Evolutionary conservation across 495 filamentous ascomycete genomes (phyloP), one percentile per base, ranked within the genome.

Genomic region (Stereocaulon alpinum): DNA sequence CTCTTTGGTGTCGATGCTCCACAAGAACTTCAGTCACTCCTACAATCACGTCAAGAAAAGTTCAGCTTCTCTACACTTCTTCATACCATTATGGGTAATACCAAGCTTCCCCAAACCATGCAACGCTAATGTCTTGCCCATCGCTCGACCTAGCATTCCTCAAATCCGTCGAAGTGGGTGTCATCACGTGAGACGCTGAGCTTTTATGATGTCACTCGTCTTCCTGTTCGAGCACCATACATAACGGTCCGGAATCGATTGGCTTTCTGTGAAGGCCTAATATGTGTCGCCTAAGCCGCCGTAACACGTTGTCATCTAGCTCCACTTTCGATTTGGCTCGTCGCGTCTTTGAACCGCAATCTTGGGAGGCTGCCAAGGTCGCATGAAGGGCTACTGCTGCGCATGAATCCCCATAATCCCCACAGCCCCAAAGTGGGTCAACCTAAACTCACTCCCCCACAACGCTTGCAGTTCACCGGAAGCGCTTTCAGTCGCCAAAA

Each of bases 341-440:
- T 52, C 49, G 29, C 49, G 30, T 30, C 49, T 34, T 37, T 52
- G 49, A 52, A 52, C 49, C 49, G 6, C 30, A 34, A n/a, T 52
- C 10, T 18, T n/a, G 49, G 49, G 49, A 29, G 27, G 49, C 49
- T 37, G 34, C 30, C 17, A 52, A 52, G 49, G 30, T 34, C 49
- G 49, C 29, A 52, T 52, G 34, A 37, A 37, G 34, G 49, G n/a
- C 49, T 24, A 24, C 24, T 24, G 3, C 24, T 34, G n/a, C 34
- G 9, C 48, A 34, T 52, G 18, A n/a, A 52, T 15, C 30, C 30
- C 29, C 49, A 32, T 37, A 52, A 15, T 32, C 18, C 20, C 49
- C 49, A 24, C 14, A 34, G 30, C 27, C 30, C 7, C 17, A 30
- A 18, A 32, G 49, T 52, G 49, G 30, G 30, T n/a, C n/a, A 15